Base-by-base conservation (phyloP, 352 stramenopile species). In the Globisporangium acanthophoron region DNA sequence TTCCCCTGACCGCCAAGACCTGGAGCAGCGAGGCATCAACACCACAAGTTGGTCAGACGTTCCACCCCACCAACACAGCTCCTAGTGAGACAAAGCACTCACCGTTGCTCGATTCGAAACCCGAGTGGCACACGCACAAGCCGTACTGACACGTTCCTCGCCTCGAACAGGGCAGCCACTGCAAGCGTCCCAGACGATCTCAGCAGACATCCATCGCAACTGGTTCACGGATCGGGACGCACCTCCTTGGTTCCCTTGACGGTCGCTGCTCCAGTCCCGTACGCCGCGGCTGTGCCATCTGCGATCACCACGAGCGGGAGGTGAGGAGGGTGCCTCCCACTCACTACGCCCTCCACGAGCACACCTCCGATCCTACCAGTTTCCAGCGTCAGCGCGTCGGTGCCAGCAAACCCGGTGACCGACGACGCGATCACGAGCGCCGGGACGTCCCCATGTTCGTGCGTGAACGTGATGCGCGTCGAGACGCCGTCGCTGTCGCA, bases 91-190 rank as follows among this genome's bases (percentile, higher is more conserved):
- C 15, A 5, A 21, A 15, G 33, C 27, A 59, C 45, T 11, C 56
- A 89, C 81, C 82, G 52, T 92, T 62, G 43, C 82, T 90, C 6
- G 73, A 58, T 1, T 70, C 76, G 46, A 85, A 92, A 27, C 61
- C 73, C 1, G 66, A 3, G 41, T 70, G 62, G 24, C 82, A 92
- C 1, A 58, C 16, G 59, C 82, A 92, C 6, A 78, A 37, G 12
- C 80, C 80, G 7, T 60, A 71, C 33, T 73, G 62, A 56, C 82
- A 90, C 3, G 55, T 56, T 0, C 82, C 82, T 43, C 82, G 72
- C 24, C 73, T 71, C 13, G 82, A 90, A 47, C 82, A 92, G 43
- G 65, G 57, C 11, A 85, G 57, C 77, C 80, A 90, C 82, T 92
- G 49, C 5, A 5, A 12, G 18, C 13, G 0, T 16, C 8, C 6